phyloP scores from a whole-genome alignment of 2,329 filamentous ascomycete species.

The Coniochaeta sp. region DNA sequence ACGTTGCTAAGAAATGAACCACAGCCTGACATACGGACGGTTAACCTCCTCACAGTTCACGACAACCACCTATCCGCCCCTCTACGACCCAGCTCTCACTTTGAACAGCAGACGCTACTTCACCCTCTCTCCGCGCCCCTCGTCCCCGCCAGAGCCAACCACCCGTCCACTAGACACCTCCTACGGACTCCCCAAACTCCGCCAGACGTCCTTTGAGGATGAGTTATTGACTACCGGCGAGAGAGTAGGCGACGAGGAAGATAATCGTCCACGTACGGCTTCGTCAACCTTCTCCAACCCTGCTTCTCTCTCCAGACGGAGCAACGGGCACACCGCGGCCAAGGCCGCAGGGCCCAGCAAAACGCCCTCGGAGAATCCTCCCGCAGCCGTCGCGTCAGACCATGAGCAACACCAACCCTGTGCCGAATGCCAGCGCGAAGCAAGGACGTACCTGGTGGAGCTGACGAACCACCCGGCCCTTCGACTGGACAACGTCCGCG shows the following conservation, averaged over 20 bases:
- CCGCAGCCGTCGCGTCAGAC: neutral
- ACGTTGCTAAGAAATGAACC: too few relatives aligned
- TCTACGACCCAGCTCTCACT: conserved; percentile 20
- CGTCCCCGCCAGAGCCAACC: neutral
- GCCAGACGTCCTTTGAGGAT: neutral
- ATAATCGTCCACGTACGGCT: conserved; percentile 2
- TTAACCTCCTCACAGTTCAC: conserved; percentile 13
- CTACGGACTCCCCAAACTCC: neutral
- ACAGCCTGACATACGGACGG: too few relatives aligned
- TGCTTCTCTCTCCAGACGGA: neutral
- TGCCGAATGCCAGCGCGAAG: conserved; percentile 9
- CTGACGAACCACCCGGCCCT: conserved; percentile 19
- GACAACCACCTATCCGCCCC: conserved; percentile 18
- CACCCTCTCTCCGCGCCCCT: conserved; percentile 10
- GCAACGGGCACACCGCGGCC: neutral
- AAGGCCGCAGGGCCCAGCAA: neutral
- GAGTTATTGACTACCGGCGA: neutral
- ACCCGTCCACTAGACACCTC: conserved; percentile 7
- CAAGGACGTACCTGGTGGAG: conserved; percentile 18
- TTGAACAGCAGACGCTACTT: conserved; percentile 19
- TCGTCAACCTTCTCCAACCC: conserved; percentile 12
- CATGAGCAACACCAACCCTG: neutral
- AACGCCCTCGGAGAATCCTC: too few relatives aligned
- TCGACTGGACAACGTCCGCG: conserved; percentile 11
- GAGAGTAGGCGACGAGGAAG: neutral